These are phyloP conservation scores for Spathaspora girioi DNA, from an alignment of 805 yeast species.

Conservation along the genomic window DNA sequence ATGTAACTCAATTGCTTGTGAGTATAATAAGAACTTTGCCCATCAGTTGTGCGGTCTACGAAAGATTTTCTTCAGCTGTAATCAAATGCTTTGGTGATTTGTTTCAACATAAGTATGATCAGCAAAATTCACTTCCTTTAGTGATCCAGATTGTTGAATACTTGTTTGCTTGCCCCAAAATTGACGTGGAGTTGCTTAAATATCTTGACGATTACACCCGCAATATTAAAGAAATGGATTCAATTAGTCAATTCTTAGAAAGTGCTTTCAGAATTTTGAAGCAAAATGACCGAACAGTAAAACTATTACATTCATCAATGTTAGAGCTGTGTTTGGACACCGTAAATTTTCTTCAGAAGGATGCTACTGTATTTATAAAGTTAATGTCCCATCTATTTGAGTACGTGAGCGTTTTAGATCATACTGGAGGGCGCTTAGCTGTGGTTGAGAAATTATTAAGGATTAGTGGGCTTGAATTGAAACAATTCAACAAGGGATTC, in stretches of 20 bases:
- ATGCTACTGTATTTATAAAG: neutral
- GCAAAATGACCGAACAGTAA: neutral
- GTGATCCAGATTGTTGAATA: slow-evolving; percentile 1
- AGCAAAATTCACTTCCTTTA: neutral
- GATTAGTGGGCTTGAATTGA: neutral
- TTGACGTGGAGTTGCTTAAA: neutral
- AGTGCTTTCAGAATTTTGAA: neutral
- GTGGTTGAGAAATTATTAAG: slow-evolving; percentile 9
- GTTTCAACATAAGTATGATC: neutral
- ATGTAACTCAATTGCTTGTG: slow-evolving; percentile 18
- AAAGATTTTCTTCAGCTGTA: neutral
- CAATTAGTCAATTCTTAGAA: neutral
- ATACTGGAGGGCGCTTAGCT: neutral
- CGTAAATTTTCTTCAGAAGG: neutral
- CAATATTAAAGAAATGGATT: neutral
- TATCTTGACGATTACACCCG: slow-evolving; percentile 2
- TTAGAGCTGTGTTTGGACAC: neutral
- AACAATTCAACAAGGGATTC: slow-evolving; percentile 11
- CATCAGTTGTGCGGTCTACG: neutral
- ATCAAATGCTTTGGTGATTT: neutral
- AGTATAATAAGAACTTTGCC: slow-evolving; percentile 9
- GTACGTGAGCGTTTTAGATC: slow-evolving; percentile 1
- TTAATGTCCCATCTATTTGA: slow-evolving; percentile 7
- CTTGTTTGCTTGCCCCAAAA: neutral
- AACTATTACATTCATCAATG: neutral